phyloP scores from a whole-genome alignment of 1,284 basidiomycete species.

The Fomitopsis schrenkii region DNA sequence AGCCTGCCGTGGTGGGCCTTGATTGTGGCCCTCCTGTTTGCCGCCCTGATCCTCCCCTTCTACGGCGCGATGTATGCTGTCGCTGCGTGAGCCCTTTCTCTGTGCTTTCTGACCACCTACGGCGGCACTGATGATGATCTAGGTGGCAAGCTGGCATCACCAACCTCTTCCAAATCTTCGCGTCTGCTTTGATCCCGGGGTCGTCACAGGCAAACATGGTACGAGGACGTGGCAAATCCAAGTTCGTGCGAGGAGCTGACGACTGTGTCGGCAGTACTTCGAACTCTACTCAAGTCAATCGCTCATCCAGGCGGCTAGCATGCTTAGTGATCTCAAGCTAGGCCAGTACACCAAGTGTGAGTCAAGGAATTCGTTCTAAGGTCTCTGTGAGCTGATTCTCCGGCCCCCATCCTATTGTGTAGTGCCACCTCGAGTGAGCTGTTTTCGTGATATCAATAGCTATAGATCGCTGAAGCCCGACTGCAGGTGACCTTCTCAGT shows the following conservation, averaged over 20 bases:
- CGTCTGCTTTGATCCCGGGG: conserved; percentile 35
- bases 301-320: conserved; percentile 26
- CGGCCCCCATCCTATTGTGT: neutral
- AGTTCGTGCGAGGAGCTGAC: neutral
- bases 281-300: conserved; percentile 35
- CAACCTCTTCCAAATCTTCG: conserved; percentile 30
- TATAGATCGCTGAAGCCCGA: neutral
- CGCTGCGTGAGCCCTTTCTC: conserved; percentile 28
- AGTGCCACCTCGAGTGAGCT: conserved; percentile 7
- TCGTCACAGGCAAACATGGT: conserved; percentile 41
- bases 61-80: conserved; percentile 22
- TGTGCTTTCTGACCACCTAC: conserved; percentile 18
- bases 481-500: conserved; percentile 39
- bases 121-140: conserved; percentile 18
- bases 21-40: conserved; percentile 39
- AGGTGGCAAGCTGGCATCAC: conserved; percentile 8
- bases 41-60: conserved; percentile 40
- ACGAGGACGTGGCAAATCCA: neutral
- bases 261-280: conserved; percentile 16
- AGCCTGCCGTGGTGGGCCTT: conserved; percentile 45
- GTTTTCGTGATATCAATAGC: neutral
- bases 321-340: conserved; percentile 40
- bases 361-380: conserved; percentile 16
- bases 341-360: conserved; percentile 54
- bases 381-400: neutral